Base-by-base conservation (phyloP, 768 basidiomycete genomes). In the Termitomyces sp. region DNA sequence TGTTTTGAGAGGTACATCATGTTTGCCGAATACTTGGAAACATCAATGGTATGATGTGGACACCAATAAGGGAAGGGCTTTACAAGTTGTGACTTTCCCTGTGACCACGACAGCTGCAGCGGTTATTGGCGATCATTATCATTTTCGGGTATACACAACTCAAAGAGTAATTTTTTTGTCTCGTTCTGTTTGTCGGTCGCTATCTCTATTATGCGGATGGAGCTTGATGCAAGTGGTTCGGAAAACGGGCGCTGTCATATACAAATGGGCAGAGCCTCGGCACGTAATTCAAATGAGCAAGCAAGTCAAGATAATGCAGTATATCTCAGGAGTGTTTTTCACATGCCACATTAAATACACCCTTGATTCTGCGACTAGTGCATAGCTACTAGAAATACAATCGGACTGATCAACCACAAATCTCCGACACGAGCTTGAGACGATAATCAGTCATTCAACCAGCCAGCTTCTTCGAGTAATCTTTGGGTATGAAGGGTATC, bases 391-490 rank as follows among this genome's bases (percentile, higher is more conserved):
- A 51, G 5, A 40, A 51, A 39, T 51, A 51, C 50, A 51, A 51
- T 25, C 27, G 37, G 11, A 39, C 23, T 37, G 21, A 55, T 47
- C 30, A 30, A 51, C 42, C 28, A 35, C 12, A 12, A 35, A 28
- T 43, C 19, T 11, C 28, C 23, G 41, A n/a, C 4, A 42, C 8
- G 12, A 5, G 35, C 35, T 14, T 35, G 9, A 42, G 55, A 42
- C 27, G 25, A 4, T 28, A 39, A 37, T 25, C n/a, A 41, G 67
- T 62, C 59, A 59, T 64, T 35, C 28, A 81, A 58, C 78, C 76
- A 80, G 5, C 81, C 82, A 45, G 75, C 79, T 7, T 76, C 73
- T 54, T 70, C 68, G 23, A 88, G 70, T 56, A 87, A 62, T 32
- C 62, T 56, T n/a, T 77, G 76, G 2, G 79, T 73, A 54, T 77